Evolutionary conservation across 1,139 yeast species (phyloP).

Genomic region (Nakaseomyces nivariensis): DNA sequence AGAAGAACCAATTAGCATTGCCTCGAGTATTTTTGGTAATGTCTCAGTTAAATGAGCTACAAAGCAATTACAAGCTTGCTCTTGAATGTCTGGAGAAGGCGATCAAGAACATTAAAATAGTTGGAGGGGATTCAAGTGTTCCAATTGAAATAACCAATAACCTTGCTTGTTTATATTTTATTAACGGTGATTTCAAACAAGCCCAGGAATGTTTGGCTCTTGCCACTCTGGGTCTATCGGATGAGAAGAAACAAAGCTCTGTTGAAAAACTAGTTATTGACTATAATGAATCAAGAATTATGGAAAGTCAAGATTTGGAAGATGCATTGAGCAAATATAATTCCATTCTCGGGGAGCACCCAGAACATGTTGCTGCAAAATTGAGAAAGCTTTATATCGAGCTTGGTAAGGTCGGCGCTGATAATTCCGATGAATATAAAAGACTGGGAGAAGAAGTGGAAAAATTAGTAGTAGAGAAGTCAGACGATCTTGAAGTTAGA

Average conservation of each 20-base stretch:
- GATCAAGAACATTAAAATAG: constrained; percentile 39
- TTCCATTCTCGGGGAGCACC: constrained; percentile 46
- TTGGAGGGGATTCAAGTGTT: constrained; percentile 33
- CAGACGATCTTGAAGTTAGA: constrained; percentile 68
- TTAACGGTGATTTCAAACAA: constrained; percentile 47
- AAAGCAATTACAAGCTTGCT: constrained; percentile 45
- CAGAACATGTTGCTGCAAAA: constrained; percentile 68
- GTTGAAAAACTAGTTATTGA: constrained; percentile 33
- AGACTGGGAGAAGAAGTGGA: constrained; percentile 37
- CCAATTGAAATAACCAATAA: constrained; percentile 72
- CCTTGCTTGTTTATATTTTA: constrained; percentile 74
- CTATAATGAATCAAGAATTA: constrained; percentile 55
- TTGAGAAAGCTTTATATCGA: constrained; percentile 52
- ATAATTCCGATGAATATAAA: constrained; percentile 31
- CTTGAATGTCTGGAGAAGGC: constrained; percentile 49
- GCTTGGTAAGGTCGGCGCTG: constrained; percentile 22
- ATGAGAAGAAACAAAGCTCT: constrained; percentile 24
- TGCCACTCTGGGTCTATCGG: constrained; percentile 36
- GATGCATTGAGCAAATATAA: constrained; percentile 38
- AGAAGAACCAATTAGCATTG: constrained; percentile 50
- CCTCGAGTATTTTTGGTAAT: constrained; percentile 61
- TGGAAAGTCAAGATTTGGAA: constrained; percentile 36
- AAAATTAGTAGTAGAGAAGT: constrained; percentile 42
- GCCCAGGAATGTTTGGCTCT: constrained; percentile 42
- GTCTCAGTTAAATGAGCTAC: constrained; percentile 57